Conservation (phyloP, 208 protist genomes). For the Acanthamoeba culbertsoni region DNA sequence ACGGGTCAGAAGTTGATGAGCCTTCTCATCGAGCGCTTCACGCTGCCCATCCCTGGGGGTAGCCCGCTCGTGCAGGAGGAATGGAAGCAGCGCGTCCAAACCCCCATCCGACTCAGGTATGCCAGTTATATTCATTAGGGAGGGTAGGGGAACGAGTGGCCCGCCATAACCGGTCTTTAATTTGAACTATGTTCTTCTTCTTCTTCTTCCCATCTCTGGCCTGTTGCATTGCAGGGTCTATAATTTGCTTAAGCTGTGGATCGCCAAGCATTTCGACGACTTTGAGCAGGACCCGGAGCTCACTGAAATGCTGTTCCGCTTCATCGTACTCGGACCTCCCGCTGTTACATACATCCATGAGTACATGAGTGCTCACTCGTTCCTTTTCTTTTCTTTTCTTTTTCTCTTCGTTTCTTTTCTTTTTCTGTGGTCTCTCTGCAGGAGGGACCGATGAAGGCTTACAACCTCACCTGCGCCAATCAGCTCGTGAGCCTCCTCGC, state of each 20-base stretch:
- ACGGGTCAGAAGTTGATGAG: not conserved
- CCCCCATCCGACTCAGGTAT: slow-evolving; percentile 13
- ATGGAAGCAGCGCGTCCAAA: slow-evolving; percentile 12
- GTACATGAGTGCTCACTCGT: no score
- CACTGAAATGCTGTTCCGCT: slow-evolving; percentile 3
- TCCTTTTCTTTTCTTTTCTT: not conserved
- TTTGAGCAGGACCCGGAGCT: slow-evolving; percentile 5
- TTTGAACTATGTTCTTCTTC: no score
- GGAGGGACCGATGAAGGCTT: slow-evolving; percentile 2
- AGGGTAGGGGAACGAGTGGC: no score
- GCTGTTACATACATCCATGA: no score
- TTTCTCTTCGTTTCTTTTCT: not conserved
- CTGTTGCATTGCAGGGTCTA: not conserved
- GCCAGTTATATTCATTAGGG: no score
- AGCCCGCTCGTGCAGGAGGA: not conserved
- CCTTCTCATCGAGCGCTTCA: slow-evolving; percentile 19
- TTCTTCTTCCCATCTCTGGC: no score
- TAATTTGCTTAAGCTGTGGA: slow-evolving; percentile 14
- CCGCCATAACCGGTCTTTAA: no score
- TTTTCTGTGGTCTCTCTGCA: not conserved
- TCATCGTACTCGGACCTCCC: not conserved
- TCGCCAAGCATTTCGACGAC: slow-evolving; percentile 13
- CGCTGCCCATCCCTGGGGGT: not conserved
- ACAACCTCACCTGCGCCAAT: not conserved
- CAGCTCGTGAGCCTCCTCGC: slow-evolving; percentile 10